Evolutionary conservation across 1,284 basidiomycete genomes (phyloP).

Genomic region (Sanghuangporus sanghuang): DNA sequence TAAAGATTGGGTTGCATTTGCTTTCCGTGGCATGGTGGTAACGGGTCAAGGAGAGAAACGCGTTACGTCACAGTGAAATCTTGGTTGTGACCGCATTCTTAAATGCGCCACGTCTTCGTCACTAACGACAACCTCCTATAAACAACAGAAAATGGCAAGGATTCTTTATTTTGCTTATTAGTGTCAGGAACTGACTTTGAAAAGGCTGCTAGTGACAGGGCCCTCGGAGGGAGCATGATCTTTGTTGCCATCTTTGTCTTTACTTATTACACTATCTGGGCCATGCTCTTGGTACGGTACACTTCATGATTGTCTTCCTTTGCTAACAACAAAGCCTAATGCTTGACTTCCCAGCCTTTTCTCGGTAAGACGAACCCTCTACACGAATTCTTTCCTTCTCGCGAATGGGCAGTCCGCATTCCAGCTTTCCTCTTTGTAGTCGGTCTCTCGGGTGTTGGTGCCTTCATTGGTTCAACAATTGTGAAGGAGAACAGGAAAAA

Average conservation of each 20-base stretch:
- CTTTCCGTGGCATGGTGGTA: slow-evolving; percentile 9
- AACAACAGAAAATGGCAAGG: not conserved
- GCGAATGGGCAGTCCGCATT: slow-evolving; percentile 88
- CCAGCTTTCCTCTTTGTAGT: slow-evolving; percentile 80
- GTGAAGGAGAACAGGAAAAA: slow-evolving; percentile 69
- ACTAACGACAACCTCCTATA: slow-evolving; percentile 16
- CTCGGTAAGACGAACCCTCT: slow-evolving; percentile 69
- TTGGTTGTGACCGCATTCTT: not conserved
- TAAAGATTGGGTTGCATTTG: not conserved
- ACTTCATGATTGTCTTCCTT: not conserved
- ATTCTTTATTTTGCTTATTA: too few species aligned
- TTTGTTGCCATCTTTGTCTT: slow-evolving; percentile 73
- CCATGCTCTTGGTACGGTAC: slow-evolving; percentile 71
- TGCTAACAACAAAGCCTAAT: not conserved
- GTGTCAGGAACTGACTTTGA: not conserved
- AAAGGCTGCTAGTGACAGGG: slow-evolving; percentile 78
- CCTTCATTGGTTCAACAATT: slow-evolving; percentile 75
- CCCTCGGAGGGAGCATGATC: slow-evolving; percentile 77
- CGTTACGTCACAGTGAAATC: slow-evolving; percentile 31
- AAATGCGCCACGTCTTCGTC: slow-evolving; percentile 39
- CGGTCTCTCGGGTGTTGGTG: slow-evolving; percentile 72
- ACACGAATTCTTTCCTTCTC: slow-evolving; percentile 74
- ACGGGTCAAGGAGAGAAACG: not conserved
- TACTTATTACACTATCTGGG: slow-evolving; percentile 89
- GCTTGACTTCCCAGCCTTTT: slow-evolving; percentile 61